These are phyloP conservation scores for Melanopsichium pennsylvanicum DNA, from an alignment of 1,284 basidiomycete species.

Conservation along the genomic window DNA sequence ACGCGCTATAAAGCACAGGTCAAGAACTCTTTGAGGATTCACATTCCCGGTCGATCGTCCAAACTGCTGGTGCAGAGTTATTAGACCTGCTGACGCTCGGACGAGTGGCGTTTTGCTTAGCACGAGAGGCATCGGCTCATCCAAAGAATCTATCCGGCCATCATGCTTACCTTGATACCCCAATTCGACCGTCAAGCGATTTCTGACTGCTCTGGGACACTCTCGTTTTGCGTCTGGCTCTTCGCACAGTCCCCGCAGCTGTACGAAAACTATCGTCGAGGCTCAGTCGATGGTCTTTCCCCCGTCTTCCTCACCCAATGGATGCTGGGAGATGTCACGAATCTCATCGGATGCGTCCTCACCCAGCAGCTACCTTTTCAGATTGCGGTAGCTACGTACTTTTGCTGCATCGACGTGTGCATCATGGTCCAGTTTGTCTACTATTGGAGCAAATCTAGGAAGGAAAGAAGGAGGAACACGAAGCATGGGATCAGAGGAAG, in stretches of 20 bases:
- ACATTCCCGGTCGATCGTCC: too few relatives aligned
- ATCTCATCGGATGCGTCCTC: conserved; percentile 58
- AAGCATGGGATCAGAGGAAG: neutral
- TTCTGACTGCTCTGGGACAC: conserved; percentile 49
- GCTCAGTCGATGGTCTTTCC: conserved; percentile 58
- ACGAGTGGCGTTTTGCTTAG: too few relatives aligned
- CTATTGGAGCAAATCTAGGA: conserved; percentile 35
- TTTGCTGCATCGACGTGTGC: conserved; percentile 56
- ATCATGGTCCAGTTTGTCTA: conserved; percentile 52
- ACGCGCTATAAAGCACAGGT: neutral
- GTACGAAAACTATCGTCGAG: conserved; percentile 57
- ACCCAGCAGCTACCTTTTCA: conserved; percentile 63
- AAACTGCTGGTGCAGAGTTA: too few relatives aligned
- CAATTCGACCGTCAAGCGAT: conserved; percentile 38
- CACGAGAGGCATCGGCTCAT: neutral
- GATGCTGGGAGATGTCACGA: conserved; percentile 64
- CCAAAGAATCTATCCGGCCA: neutral
- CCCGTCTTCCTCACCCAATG: conserved; percentile 63
- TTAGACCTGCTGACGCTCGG: too few relatives aligned
- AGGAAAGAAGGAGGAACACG: conserved; percentile 10
- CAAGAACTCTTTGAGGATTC: too few relatives aligned
- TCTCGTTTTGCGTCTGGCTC: conserved; percentile 60
- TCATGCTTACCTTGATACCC: conserved; percentile 15
- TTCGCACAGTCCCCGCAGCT: conserved; percentile 64
- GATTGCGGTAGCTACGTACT: conserved; percentile 58